These are phyloP conservation scores for Fusarium redolens DNA, from an alignment of 2,329 filamentous ascomycete genomes.

Conservation along the genomic window DNA sequence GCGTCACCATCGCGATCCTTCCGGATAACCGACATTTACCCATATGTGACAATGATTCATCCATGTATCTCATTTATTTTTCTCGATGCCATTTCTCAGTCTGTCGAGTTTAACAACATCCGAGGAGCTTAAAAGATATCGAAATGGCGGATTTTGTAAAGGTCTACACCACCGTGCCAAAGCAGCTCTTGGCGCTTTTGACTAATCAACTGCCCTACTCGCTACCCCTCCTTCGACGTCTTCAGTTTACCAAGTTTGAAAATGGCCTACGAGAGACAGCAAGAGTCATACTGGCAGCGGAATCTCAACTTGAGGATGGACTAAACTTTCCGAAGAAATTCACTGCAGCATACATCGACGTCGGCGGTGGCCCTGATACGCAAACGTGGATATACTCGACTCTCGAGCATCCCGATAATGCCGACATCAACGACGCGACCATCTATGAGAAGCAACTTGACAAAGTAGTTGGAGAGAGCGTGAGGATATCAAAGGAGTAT, in stretches of 20 bases:
- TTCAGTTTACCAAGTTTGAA: conserved; percentile 65
- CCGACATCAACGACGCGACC: conserved; percentile 8
- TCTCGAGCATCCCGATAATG: conserved; percentile 52
- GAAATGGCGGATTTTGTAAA: conserved; percentile 23
- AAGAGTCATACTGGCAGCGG: conserved; percentile 55
- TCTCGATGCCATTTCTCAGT: not conserved
- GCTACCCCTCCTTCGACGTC: conserved; percentile 70
- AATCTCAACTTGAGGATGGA: not conserved
- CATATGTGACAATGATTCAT: not conserved
- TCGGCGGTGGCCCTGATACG: conserved; percentile 70
- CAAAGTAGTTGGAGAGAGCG: conserved; percentile 46
- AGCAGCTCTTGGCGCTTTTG: conserved; percentile 60
- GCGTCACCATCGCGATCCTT: not conserved
- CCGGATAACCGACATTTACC: conserved; percentile 41
- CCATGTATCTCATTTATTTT: not conserved
- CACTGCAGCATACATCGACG: conserved; percentile 70
- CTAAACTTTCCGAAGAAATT: conserved; percentile 49
- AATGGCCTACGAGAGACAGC: conserved; percentile 56
- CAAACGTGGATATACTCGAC: conserved; percentile 72
- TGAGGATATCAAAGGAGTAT: conserved; percentile 43
- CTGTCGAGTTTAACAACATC: not conserved
- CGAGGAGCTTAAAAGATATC: not conserved
- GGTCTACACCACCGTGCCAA: conserved; percentile 48
- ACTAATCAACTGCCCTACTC: conserved; percentile 65
- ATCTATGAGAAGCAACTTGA: conserved; percentile 51